Base-by-base conservation (phyloP, 108 stramenopile species). In the Pseudonitzschia delicatissima region DNA sequence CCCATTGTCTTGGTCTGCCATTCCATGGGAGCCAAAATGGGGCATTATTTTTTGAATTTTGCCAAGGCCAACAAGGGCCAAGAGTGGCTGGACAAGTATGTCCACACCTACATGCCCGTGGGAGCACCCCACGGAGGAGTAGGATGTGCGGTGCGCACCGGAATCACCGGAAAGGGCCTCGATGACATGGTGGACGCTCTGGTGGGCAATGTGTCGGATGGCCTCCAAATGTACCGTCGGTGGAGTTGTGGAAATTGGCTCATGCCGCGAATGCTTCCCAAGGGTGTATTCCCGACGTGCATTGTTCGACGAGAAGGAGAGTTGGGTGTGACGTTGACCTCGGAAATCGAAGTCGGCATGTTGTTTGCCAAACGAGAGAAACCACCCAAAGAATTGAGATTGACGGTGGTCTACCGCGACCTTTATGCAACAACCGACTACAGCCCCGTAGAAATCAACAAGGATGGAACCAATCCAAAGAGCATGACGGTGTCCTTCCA, bases 81-180 rank as follows among this genome's bases (percentile, higher is more conserved):
- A 64, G 42, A 48, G 20, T 88, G 87, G 87, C 33, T 82, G 8
- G 78, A 82, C 29, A 71, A 66, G 57, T 45, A 79, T 26, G 58
- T 87, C 5, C 67, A 82, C 21, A 81, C 77, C 0, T 87, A 78
- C 45, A 62, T 87, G 27, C 81, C 82, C n/a, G 77, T 87, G 12
- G 87, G 82, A 25, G 87, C 81, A 1, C 87, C 87, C 0, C 87
- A 85, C 57, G 49, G 78, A 3, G 87, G 87, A 11, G 77, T 82
- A 0, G 82, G 79, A n/a, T 79, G 67, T 37, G 65, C 77, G 42
- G 25, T 88, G 13, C 71, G 80, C 7, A 53, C 48, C 42, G 65
- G 72, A 12, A 64, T 86, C 8, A 50, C 66, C 15, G 87, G 87
- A 40, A 75, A 17, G 2, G 29, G 69, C 13, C 37, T 51, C 21